These are phyloP conservation scores for Myxozyma neglecta DNA, from an alignment of 805 yeast genomes.

Conservation along the genomic window DNA sequence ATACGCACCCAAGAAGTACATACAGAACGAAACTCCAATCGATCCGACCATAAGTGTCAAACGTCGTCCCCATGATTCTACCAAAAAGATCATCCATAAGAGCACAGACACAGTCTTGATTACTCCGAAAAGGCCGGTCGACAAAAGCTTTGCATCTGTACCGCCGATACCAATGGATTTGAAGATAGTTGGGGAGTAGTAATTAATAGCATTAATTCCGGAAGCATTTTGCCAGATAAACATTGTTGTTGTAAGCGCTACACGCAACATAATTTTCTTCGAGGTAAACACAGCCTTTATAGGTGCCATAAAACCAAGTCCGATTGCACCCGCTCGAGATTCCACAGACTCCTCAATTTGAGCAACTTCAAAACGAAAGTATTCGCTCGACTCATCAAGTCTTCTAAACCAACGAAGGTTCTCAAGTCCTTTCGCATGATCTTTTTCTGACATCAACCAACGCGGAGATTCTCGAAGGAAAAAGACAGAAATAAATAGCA, in stretches of 20 bases:
- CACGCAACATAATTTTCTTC: not conserved
- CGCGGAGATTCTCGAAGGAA: constrained; percentile 67
- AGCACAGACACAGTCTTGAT: constrained; percentile 39
- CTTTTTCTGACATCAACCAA: constrained; percentile 58
- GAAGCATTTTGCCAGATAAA: constrained; percentile 24
- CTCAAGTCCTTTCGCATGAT: constrained; percentile 56
- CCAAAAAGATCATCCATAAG: constrained; percentile 19
- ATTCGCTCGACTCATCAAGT: constrained; percentile 45
- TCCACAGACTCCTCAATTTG: constrained; percentile 25
- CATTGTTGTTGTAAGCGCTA: constrained; percentile 11
- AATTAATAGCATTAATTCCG: constrained; percentile 39
- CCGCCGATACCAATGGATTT: constrained; percentile 52
- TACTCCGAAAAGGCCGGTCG: constrained; percentile 57
- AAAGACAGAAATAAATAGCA: constrained; percentile 50
- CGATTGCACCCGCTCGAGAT: constrained; percentile 15
- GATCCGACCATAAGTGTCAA: constrained; percentile 20
- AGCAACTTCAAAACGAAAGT: constrained; percentile 46
- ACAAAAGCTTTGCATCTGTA: constrained; percentile 48
- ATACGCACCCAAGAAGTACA: constrained; percentile 21
- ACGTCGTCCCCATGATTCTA: constrained; percentile 24
- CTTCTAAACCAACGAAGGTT: constrained; percentile 46
- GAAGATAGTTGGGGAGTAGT: constrained; percentile 56
- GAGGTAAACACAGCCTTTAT: constrained; percentile 7
- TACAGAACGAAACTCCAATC: constrained; percentile 10
- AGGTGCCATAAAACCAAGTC: constrained; percentile 23